Evolutionary conservation across 768 basidiomycete species (phyloP), one percentile per base, ranked within the genome.

Genomic region (Dictyophora rubrovolvata): DNA sequence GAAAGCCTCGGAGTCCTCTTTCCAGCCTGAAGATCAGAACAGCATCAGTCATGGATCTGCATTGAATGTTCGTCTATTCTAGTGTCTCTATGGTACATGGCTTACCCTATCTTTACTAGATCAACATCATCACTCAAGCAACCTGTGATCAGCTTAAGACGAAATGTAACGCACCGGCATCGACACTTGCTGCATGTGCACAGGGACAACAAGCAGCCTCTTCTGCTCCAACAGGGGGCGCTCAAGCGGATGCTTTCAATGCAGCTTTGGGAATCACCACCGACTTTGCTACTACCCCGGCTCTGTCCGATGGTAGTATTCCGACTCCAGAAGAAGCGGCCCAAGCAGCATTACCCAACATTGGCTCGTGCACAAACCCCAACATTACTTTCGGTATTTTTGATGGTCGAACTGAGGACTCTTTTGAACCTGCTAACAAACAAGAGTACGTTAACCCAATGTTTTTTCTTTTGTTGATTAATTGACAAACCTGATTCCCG

Each of bases 221-320:
- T 51, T 22, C 50, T 20, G 21, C 10, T 61, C 68, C 17, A 66
- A 69, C 62, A 69, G 68, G 5, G 33, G 83, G 83, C 62, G 75
- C 71, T 11, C 79, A 82, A 63, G 83, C 84, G 16, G 84, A 85
- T 67, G 77, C 72, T 4, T 86, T 84, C 76, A 85, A 86, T 69
- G 73, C 72, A 17, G 77, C 68, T 48, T 82, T 85, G 62, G 81
- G 79, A 18, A 75, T 80, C 60, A 69, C 51, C 4, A 83, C 82
- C 52, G 68, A 79, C 68, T 84, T 85, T 65, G 73, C 71, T 4
- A 61, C 62, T 42, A 74, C 81, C 37, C 60, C 71, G 17, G 69
- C 67, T 17, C 64, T 82, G 12, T 34, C 50, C 16, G 50, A 34
- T 51, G 50, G 50, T 7, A 34, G 50, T 7, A 10, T 34, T 51